These are phyloP conservation scores for Cryphonectria carpinicola DNA, from an alignment of 2,329 filamentous ascomycete species.

Conservation along the genomic window DNA sequence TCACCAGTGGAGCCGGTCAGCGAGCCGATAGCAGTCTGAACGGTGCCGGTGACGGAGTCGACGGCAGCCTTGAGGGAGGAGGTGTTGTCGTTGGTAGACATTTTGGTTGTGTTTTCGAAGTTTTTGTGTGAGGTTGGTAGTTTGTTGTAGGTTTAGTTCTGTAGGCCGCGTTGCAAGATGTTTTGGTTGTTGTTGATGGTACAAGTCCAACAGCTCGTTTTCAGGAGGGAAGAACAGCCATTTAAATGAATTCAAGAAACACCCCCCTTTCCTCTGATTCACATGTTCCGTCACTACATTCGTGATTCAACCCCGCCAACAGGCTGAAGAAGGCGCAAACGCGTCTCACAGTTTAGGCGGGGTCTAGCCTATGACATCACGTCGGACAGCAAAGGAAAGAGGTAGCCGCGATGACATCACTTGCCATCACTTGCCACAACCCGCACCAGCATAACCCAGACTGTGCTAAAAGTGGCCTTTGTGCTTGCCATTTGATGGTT, in stretches of 20 bases:
- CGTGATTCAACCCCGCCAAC: background rate
- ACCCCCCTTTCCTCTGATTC: background rate
- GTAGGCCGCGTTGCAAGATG: background rate
- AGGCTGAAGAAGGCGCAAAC: background rate
- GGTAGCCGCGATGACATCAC: conserved; percentile 7
- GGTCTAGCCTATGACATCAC: conserved; percentile 13
- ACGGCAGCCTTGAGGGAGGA: conserved; percentile 81
- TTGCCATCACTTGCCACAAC: background rate
- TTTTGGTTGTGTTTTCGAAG: conserved; percentile 35
- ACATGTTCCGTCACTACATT: background rate
- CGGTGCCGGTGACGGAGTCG: conserved; percentile 72
- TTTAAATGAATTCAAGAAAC: conserved; percentile 5
- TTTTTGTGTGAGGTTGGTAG: conserved; percentile 31
- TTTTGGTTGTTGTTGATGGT: conserved; percentile 11
- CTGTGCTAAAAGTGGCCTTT: background rate
- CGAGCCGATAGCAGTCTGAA: conserved; percentile 72
- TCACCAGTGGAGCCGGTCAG: conserved; percentile 74
- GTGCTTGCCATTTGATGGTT: background rate
- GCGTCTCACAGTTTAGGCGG: background rate
- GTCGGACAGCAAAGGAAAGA: conserved; percentile 3
- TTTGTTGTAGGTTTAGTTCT: conserved; percentile 30
- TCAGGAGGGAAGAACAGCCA: background rate
- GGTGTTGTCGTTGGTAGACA: conserved; percentile 53
- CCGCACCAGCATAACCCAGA: background rate
- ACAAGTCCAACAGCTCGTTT: background rate